Base-by-base conservation (phyloP, 306 rosid genomes). In the Acacia melanoxylon region DNA sequence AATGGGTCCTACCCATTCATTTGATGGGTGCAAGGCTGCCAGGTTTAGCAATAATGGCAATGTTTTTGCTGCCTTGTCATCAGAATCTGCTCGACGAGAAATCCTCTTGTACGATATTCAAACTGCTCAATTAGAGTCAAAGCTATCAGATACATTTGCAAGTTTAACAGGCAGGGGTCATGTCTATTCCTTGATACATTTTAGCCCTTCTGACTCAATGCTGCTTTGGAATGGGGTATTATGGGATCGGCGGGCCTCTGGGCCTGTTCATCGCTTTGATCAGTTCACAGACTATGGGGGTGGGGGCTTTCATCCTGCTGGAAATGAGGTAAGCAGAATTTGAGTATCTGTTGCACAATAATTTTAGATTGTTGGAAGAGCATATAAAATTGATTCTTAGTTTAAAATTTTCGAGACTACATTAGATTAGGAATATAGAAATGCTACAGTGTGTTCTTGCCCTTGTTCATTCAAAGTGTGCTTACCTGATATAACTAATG, bases 251-350 rank as follows among this genome's bases (percentile, higher is more conserved):
- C 91, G 99, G 41, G 89, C 70, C 51, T 72, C 97, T 79, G 83
- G 82, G 42, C 99, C 92, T 42, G 90, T 94, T 88, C 92, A 91
- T 87, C 97, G 97, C 46, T 96, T 96, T 82, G 99, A 96, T 87
- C 99, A 92, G 88, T 96, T 96, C 80, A 92, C 99, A 0, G 99
- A 96, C 76, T 92, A 93, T 86, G 99, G 98, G 10, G 99, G 99
- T 62, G 99, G 99, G 15, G 99, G 99, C 78, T 93, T 96, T 87
- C 99, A 96, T 91, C 99, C 99, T 76, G 94, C 97, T 77, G 99
- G 99, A 76, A 96, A 96, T 27, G 99, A 96, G 99, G 99, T 96
- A 84, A 73, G 83, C 68, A 25, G 81, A 80, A 66, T 81, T 62
- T 56, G 52, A 59, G 42, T 61, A 20, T 46, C 62, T 63, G 17